Evolutionary conservation across 805 yeast species (phyloP).

Genomic region (Candida berthetii): DNA sequence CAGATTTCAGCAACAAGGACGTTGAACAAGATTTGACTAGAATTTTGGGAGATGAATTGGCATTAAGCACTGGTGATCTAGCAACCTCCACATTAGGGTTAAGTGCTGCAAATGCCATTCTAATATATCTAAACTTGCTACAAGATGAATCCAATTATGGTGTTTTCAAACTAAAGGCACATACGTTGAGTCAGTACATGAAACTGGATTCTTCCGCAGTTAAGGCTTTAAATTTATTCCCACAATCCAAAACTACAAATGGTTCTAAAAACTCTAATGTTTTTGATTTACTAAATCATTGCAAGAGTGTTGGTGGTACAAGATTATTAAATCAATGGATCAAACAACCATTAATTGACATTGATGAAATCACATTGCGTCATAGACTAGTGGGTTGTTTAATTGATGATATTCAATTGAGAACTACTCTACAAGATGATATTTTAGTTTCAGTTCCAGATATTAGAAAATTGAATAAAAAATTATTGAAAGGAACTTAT

Average conservation of each 20-base stretch:
- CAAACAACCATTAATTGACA: constrained; percentile 84
- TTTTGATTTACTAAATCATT: constrained; percentile 79
- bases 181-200: constrained; percentile 77
- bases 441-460: constrained; percentile 77
- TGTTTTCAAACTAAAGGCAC: constrained; percentile 50
- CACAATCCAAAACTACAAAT: constrained; percentile 28
- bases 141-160: constrained; percentile 50
- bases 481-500: constrained; percentile 38
- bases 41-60: constrained; percentile 51
- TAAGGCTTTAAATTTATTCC: constrained; percentile 81
- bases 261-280: constrained; percentile 51
- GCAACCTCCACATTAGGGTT: constrained; percentile 46
- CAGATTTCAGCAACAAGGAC: constrained; percentile 58
- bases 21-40: constrained; percentile 75
- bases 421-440: constrained; percentile 61
- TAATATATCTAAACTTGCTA: constrained; percentile 62
- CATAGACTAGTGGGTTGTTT: constrained; percentile 72
- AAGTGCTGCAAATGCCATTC: constrained; percentile 59
- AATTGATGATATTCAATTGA: constrained; percentile 59
- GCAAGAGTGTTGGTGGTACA: constrained; percentile 87
- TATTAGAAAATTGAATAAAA: constrained; percentile 66
- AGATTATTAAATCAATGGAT: constrained; percentile 89
- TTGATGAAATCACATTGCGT: constrained; percentile 53
- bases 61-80: constrained; percentile 50
- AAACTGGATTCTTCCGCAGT: constrained; percentile 88